Conservation (phyloP, 177 flowering plant species). For the Telopea speciosissima region DNA sequence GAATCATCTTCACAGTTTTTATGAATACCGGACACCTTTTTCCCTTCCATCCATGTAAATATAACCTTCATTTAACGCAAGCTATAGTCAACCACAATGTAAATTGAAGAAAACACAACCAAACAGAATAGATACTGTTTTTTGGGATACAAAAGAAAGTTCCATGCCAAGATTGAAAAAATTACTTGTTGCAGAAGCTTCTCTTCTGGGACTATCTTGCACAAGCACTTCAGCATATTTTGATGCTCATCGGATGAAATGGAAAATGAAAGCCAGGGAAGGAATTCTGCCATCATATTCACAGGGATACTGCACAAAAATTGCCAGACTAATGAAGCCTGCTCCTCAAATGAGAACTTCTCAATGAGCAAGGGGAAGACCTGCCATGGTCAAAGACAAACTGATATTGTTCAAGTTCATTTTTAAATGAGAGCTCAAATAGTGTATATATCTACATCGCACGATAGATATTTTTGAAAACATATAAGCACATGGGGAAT, state of each 20-base stretch:
- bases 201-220: conserved; percentile 71
- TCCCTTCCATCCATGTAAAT: conserved; percentile 79
- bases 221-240: conserved; percentile 64
- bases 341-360: conserved; percentile 82
- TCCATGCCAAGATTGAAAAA: conserved; percentile 6
- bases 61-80: conserved; percentile 45
- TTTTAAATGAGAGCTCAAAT: background rate
- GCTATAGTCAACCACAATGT: conserved; percentile 7
- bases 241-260: conserved; percentile 62
- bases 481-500: background rate
- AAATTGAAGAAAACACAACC: background rate
- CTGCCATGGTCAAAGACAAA: conserved; percentile 34
- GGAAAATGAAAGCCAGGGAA: conserved; percentile 86
- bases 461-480: background rate
- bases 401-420: background rate
- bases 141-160: background rate
- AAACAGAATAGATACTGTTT: no score
- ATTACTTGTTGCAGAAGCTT: conserved; percentile 77
- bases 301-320: conserved; percentile 90
- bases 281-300: conserved; percentile 87
- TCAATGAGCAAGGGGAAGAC: conserved; percentile 83
- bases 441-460: background rate
- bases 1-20: conserved; percentile 27
- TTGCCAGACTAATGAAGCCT: conserved; percentile 89
- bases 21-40: conserved; percentile 11